Base-by-base conservation (phyloP, 306 rosid genomes). In the Fragaria vesca region DNA sequence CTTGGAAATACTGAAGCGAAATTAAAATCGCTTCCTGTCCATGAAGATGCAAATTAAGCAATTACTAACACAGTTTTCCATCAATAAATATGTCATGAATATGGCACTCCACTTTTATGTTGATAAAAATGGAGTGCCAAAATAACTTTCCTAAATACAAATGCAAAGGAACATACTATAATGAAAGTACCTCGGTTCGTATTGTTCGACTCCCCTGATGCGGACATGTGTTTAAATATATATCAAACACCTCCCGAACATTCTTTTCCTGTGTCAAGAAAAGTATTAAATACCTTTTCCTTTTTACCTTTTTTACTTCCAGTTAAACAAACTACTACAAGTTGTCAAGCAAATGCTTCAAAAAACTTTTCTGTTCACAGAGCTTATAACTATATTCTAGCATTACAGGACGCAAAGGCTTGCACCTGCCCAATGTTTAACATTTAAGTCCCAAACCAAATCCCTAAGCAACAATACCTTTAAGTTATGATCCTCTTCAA, bases 181-280 rank as follows among this genome's bases (percentile, higher is more conserved):
- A 28, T 40, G 30, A 28, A 63, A 55, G 66, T 88, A 95, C 99
- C 97, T 95, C 99, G 28, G 99, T 95, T 81, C 97, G 98, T 79
- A 95, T 93, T 43, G 99, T 95, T 83, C 97, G 93, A 85, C 99
- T 95, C 69, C 99, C 99, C 82, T 95, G 99, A 74, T 87, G 80
- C 3, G 99, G 97, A 78, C 99, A 95, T 38, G 96, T 95, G 79
- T 95, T 95, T 76, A 91, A 84, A 87, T 95, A 95, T 32, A 78
- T 81, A 79, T 81, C 51, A 58, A 95, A 95, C 21, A 83, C 84
- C 46, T 88, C 93, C 28, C 75, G 79, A 32, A 85, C 93, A 71
- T 82, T 81, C 79, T 88, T 86, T 45, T 87, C 93, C 99, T 91
- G 81, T 47, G 72, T 42, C 63, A 62, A 78, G 15, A 18, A 65